A percentile compares a stretch with the other conserved stretches of the same genome.
phyloP scores from a whole-genome alignment of 371 early-diverging fungal genomes.

The Capniomyces stellatus region DNA sequence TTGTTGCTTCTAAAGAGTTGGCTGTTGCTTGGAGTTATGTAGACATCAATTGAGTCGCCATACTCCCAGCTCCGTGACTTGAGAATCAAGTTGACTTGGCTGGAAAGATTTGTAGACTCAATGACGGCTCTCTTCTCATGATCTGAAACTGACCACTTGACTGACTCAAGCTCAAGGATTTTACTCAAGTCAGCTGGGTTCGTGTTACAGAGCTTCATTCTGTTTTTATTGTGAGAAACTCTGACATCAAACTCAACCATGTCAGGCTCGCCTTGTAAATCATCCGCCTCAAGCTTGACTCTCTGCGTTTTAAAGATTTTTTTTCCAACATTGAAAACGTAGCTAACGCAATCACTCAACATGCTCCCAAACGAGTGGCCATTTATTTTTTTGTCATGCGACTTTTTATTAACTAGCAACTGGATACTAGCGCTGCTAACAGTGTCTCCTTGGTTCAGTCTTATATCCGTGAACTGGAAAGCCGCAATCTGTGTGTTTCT shows the following conservation, averaged over 20 bases:
- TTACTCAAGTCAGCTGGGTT: neutral
- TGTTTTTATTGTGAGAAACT: neutral
- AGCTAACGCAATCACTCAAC: neutral
- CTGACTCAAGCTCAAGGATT: neutral
- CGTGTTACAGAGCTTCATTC: neutral
- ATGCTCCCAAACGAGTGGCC: neutral
- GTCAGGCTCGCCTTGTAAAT: neutral
- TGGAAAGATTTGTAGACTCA: neutral
- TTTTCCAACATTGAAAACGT: neutral
- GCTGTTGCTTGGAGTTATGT: neutral
- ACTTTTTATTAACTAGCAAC: too few relatives aligned
- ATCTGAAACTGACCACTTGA: neutral
- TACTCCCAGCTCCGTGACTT: neutral
- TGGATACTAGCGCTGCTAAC: neutral
- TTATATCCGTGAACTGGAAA: neutral
- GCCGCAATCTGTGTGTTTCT: neutral
- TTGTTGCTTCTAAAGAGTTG: neutral
- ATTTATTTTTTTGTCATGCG: neutral
- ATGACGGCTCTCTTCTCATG: neutral
- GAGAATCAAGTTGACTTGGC: neutral
- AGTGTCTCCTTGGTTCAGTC: neutral
- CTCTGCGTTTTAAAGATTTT: neutral
- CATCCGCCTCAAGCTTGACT: neutral
- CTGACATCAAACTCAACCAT: neutral
- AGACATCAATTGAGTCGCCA: neutral